phyloP scores from a whole-genome alignment of 2,329 filamentous ascomycete species.

The Pestalotiopsis fici region DNA sequence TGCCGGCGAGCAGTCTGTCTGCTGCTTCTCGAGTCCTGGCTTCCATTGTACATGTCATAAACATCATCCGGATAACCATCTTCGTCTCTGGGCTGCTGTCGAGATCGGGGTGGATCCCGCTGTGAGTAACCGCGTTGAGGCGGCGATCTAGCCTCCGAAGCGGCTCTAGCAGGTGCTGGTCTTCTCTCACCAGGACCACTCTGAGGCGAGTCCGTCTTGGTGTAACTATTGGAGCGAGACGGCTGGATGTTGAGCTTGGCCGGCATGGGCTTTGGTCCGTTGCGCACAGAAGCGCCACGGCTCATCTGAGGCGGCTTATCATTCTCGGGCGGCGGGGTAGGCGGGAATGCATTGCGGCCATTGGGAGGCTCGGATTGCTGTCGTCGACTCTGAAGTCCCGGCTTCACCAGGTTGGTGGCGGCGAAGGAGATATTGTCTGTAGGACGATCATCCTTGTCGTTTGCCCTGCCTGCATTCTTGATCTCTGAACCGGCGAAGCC shows the following conservation, averaged over 20 bases:
- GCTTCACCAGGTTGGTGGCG: conserved; percentile 89
- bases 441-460: conserved; percentile 76
- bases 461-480: conserved; percentile 63
- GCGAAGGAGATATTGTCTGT: conserved; percentile 86
- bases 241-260: conserved; percentile 63
- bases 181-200: conserved; percentile 28
- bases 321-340: conserved; percentile 94
- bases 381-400: conserved; percentile 75
- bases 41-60: conserved; percentile 62
- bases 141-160: conserved; percentile 46
- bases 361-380: conserved; percentile 85
- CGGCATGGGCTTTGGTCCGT: conserved; percentile 61
- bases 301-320: conserved; percentile 60
- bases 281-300: conserved; percentile 62
- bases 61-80: conserved; percentile 70
- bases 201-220: conserved; percentile 51
- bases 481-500: conserved; percentile 80
- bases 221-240: conserved; percentile 52
- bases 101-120: conserved; percentile 34
- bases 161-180: conserved; percentile 32
- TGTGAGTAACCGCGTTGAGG: conserved; percentile 45
- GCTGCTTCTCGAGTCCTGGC: conserved; percentile 37
- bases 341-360: conserved; percentile 80
- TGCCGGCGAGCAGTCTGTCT: conserved; percentile 41
- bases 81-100: conserved; percentile 49